Evolutionary conservation across 768 basidiomycete genomes (phyloP).

Genomic region (Tremella fuciformis): DNA sequence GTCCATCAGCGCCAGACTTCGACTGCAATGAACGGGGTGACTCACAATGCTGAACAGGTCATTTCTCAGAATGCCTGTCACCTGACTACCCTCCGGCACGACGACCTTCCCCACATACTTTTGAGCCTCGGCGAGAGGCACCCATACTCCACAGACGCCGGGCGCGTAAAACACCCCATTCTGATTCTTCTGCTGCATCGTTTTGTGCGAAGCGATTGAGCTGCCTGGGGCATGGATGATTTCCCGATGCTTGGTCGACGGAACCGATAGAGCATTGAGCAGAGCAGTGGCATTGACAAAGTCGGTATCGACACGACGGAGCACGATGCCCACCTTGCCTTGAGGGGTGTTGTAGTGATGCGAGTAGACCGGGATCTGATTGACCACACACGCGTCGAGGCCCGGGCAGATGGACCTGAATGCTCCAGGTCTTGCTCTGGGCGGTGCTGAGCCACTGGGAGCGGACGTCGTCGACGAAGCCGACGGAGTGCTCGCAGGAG

Average conservation of each 20-base stretch:
- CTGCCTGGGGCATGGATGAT: conserved; percentile 24
- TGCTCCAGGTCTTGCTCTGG: conserved; percentile 8
- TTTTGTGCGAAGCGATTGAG: conserved; percentile 19
- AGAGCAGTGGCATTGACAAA: conserved; percentile 42
- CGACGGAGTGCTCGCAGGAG: background rate
- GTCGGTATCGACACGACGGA: conserved; percentile 40
- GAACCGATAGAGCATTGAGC: conserved; percentile 33
- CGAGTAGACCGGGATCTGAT: conserved; percentile 41
- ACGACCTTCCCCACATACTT: conserved; percentile 22
- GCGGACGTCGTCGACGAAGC: background rate
- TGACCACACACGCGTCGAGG: conserved; percentile 38
- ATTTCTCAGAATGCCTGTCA: conserved; percentile 25
- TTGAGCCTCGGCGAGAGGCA: conserved; percentile 25
- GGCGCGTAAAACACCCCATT: conserved; percentile 13
- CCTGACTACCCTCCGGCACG: conserved; percentile 10
- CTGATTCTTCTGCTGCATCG: conserved; percentile 17
- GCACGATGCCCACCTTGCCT: conserved; percentile 14
- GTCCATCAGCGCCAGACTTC: background rate
- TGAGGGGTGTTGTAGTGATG: conserved; percentile 18
- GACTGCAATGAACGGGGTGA: background rate
- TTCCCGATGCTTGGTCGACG: conserved; percentile 20
- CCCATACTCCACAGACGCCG: conserved; percentile 34
- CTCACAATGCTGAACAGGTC: conserved; percentile 33
- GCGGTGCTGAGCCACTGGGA: background rate
- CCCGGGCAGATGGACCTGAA: conserved; percentile 30